Evolutionary conservation across 2,329 filamentous ascomycete genomes (phyloP).

Genomic region (Cordyceps javanica): DNA sequence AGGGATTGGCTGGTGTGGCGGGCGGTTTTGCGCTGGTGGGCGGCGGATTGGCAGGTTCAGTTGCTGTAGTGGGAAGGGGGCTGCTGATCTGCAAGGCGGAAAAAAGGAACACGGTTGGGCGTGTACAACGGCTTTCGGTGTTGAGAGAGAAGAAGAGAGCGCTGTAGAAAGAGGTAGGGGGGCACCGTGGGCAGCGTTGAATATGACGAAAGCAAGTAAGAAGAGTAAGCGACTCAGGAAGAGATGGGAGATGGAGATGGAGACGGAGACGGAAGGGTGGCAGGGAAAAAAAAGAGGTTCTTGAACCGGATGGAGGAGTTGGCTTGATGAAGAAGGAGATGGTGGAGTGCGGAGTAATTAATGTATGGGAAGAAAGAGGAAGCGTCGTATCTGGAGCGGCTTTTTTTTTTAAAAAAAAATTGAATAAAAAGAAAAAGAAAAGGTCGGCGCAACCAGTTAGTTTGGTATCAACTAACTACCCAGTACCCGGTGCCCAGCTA

Average conservation of each 20-base stretch:
- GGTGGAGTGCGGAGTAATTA: slow-evolving; percentile 6
- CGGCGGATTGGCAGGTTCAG: slow-evolving; percentile 4
- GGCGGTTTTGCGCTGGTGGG: slow-evolving; percentile 3
- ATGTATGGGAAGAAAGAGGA: no score
- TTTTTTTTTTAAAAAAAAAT: no score
- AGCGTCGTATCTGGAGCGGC: no score
- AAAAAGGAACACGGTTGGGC: not conserved
- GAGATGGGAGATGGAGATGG: not conserved
- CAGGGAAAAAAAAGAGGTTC: not conserved
- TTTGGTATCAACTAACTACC: no score
- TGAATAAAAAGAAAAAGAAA: no score
- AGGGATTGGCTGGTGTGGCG: slow-evolving; percentile 1
- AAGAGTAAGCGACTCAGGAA: not conserved
- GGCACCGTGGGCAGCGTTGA: not conserved
- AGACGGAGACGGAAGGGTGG: not conserved
- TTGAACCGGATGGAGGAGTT: not conserved
- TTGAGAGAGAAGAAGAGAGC: not conserved
- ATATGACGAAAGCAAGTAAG: not conserved
- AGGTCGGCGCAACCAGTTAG: no score
- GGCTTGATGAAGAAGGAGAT: no score
- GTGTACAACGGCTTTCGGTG: slow-evolving; percentile 7
- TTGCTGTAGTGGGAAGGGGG: not conserved
- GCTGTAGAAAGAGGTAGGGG: not conserved
- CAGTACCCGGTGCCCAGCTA: no score
- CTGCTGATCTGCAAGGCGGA: slow-evolving; percentile 5